Percentiles rank a stretch among this genome's conserved stretches.
phyloP scores from a whole-genome alignment of 192 early-diverging fungal species.

The Backusella morwellensis region DNA sequence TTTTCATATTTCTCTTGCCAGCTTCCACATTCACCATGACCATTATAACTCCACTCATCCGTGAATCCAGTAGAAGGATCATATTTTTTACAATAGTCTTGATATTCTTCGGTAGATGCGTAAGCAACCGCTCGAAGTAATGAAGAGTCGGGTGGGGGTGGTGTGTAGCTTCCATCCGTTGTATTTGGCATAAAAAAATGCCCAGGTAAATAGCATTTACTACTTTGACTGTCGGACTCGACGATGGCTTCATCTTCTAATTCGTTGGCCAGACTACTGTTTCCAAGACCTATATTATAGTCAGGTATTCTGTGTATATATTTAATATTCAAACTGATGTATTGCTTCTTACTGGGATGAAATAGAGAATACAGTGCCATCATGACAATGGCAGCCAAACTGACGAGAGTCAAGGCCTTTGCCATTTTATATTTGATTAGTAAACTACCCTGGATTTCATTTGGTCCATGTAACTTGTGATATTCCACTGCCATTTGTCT shows the following conservation, averaged over 20 bases:
- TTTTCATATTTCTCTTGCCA: conserved; percentile 41
- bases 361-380: conserved; percentile 25
- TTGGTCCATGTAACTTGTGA: background rate
- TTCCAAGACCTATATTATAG: background rate
- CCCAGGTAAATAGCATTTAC: conserved; percentile 18
- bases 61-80: background rate
- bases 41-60: conserved; percentile 11
- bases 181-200: conserved; percentile 15
- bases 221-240: background rate
- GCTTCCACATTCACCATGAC: conserved; percentile 35
- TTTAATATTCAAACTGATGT: background rate
- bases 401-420: conserved; percentile 23
- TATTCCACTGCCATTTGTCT: conserved; percentile 10
- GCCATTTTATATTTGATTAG: conserved; percentile 30
- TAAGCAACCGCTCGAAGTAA: conserved; percentile 10
- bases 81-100: conserved; percentile 27
- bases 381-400: conserved; percentile 28
- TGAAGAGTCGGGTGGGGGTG: conserved; percentile 20
- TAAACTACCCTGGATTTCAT: conserved; percentile 9
- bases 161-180: conserved; percentile 30
- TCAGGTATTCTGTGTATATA: background rate
- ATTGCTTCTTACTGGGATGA: conserved; percentile 21
- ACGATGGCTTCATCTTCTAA: background rate
- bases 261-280: background rate
- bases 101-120: conserved; percentile 14